Percentiles rank a stretch among this genome's conserved stretches.
These are phyloP conservation scores for Sporothrix humicola DNA, from an alignment of 2,329 filamentous ascomycete species.

Conservation along the genomic window DNA sequence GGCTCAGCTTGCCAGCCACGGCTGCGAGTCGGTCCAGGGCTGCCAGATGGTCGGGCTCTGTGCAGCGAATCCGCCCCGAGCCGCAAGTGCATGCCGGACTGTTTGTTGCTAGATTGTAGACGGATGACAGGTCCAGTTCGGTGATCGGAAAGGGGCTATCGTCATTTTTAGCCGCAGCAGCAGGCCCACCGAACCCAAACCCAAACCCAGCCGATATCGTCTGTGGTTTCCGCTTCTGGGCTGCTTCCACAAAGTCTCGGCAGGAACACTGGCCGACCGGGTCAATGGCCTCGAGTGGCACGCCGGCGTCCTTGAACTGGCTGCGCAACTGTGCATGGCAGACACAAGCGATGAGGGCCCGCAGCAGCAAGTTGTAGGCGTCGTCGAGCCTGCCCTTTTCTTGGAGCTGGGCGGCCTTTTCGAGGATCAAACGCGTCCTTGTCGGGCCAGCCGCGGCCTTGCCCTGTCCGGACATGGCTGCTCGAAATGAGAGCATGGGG, in stretches of 20 bases:
- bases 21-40: constrained; percentile 31
- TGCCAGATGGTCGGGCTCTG: constrained; percentile 27
- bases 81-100: constrained; percentile 33
- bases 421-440: background rate
- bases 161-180: background rate
- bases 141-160: constrained; percentile 18
- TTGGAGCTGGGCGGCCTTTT: background rate
- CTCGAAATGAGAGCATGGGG: constrained; percentile 24
- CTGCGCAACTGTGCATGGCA: constrained; percentile 28
- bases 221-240: constrained; percentile 30
- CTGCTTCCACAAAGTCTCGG: constrained; percentile 37
- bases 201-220: background rate
- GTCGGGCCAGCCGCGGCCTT: background rate
- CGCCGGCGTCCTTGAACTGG: constrained; percentile 31
- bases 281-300: constrained; percentile 29
- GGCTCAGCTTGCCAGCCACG: background rate
- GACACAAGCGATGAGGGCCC: constrained; percentile 33
- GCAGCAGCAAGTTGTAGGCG: background rate
- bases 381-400: background rate
- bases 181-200: background rate
- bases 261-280: constrained; percentile 35
- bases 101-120: constrained; percentile 30
- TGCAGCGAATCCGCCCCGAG: constrained; percentile 34
- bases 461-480: constrained; percentile 5
- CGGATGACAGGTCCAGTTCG: constrained; percentile 35